Conservation (phyloP, 805 yeast species). For the Cyberlindnera xylosilytica region DNA sequence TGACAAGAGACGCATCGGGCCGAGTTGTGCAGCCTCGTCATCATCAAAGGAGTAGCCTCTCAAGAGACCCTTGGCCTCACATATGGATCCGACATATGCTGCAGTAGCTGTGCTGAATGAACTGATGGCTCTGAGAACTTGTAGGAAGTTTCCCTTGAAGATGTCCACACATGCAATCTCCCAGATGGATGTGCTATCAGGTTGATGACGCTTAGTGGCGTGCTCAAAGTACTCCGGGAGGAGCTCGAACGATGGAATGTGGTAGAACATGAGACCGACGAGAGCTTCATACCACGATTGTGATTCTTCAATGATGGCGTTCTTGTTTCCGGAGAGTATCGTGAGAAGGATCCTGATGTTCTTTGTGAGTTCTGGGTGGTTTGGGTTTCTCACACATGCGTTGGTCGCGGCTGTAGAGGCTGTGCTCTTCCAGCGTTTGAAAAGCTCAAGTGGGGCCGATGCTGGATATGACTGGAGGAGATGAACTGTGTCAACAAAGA, state of each 20-base stretch:
- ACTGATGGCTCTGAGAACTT: constrained; percentile 57
- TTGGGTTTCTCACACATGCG: constrained; percentile 22
- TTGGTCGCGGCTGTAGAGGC: constrained; percentile 25
- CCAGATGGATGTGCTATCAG: constrained; percentile 44
- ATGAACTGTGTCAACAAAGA: constrained; percentile 32
- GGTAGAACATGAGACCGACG: constrained; percentile 52
- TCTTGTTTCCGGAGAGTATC: constrained; percentile 36
- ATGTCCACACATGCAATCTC: constrained; percentile 54
- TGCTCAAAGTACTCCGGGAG: constrained; percentile 39
- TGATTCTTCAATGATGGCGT: constrained; percentile 48
- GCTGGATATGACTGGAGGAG: constrained; percentile 36
- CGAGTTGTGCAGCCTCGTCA: constrained; percentile 12
- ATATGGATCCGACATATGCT: constrained; percentile 55
- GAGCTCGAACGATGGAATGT: constrained; percentile 50
- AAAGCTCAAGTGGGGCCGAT: constrained; percentile 27
- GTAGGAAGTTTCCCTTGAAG: constrained; percentile 52
- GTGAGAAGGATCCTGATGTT: constrained; percentile 31
- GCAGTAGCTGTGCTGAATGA: constrained; percentile 60
- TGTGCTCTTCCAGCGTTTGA: constrained; percentile 37
- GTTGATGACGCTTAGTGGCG: constrained; percentile 32
- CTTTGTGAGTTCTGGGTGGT: constrained; percentile 21
- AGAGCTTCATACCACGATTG: constrained; percentile 69
- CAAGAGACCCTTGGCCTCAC: constrained; percentile 63
- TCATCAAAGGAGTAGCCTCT: constrained; percentile 34
- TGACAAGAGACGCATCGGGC: constrained; percentile 11